Evolutionary conservation across 1,284 basidiomycete genomes (phyloP).

Genomic region (Leccinum angustisporum): DNA sequence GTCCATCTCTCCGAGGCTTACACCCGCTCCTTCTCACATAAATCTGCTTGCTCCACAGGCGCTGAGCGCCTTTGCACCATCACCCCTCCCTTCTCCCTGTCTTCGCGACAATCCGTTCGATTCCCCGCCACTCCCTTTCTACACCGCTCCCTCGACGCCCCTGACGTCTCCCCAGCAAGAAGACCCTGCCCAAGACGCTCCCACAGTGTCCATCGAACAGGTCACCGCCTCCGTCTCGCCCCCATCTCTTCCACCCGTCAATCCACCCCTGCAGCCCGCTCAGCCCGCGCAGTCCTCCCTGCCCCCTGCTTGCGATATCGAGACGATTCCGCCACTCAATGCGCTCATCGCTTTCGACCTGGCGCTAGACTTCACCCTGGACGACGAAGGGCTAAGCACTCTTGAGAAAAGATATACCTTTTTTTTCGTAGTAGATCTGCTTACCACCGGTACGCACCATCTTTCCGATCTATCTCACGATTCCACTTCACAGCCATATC

Average conservation of each 20-base stretch:
- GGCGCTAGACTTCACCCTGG: conserved; percentile 53
- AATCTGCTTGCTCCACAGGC: conserved; percentile 27
- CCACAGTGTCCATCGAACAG: conserved; percentile 21
- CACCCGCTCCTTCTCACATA: conserved; percentile 30
- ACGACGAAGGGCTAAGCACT: conserved; percentile 76
- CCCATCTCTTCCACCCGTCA: conserved; percentile 27
- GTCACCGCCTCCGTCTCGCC: conserved; percentile 16
- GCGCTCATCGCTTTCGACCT: conserved; percentile 37
- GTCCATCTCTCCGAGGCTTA: conserved; percentile 17
- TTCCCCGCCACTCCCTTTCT: conserved; percentile 36
- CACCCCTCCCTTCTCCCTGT: conserved; percentile 28
- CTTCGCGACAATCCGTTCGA: conserved; percentile 32
- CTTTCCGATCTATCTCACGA: conserved; percentile 1
- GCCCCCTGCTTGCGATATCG: conserved; percentile 22
- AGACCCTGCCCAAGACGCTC: conserved; percentile 28
- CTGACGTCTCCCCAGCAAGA: conserved; percentile 34
- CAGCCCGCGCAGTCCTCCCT: conserved; percentile 9
- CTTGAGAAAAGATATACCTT: conserved; percentile 90
- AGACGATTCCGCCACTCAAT: conserved; percentile 33
- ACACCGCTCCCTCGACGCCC: conserved; percentile 36
- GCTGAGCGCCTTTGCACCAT: conserved; percentile 26
- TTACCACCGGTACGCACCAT: conserved; percentile 62
- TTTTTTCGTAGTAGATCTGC: conserved; percentile 84
- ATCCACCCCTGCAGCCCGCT: conserved; percentile 17
- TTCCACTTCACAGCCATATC: conserved; percentile 5